Conservation (phyloP, 2,329 filamentous ascomycete genomes). For the Aspergillus unguis region DNA sequence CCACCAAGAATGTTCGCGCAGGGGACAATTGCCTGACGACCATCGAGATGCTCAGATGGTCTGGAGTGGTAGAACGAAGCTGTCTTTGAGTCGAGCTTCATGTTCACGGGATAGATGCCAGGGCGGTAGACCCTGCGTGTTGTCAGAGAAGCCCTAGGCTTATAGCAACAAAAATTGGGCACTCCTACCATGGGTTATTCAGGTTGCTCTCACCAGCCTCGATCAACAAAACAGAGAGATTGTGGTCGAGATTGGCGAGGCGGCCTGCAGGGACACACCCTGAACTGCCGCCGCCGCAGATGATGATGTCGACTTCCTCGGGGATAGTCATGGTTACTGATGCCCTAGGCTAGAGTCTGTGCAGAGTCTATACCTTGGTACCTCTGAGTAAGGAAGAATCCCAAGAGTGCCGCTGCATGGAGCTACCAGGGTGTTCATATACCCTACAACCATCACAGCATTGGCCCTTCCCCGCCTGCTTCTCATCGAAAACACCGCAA, state of each 20-base stretch:
- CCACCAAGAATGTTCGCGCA: constrained; percentile 70
- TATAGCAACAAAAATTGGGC: not conserved
- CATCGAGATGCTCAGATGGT: constrained; percentile 68
- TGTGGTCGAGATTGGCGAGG: constrained; percentile 73
- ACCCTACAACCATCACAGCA: not conserved
- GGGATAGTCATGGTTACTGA: constrained; percentile 56
- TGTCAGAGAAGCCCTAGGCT: not conserved
- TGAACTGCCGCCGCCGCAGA: constrained; percentile 69
- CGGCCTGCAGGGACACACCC: constrained; percentile 41
- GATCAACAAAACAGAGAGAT: constrained; percentile 66
- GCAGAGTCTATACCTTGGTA: no score
- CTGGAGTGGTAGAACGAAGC: constrained; percentile 78
- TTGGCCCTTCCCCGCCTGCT: not conserved
- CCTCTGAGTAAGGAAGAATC: not conserved
- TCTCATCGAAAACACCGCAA: no score
- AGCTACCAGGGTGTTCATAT: not conserved
- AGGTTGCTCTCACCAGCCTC: constrained; percentile 70
- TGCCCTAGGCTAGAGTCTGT: not conserved
- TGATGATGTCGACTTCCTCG: constrained; percentile 78
- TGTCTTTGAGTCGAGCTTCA: constrained; percentile 76
- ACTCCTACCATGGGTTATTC: constrained; percentile 64
- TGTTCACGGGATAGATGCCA: constrained; percentile 73
- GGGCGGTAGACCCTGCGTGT: constrained; percentile 63
- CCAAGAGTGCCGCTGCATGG: not conserved
- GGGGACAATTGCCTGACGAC: constrained; percentile 70